These are phyloP conservation scores for Botrytis galanthina DNA, from an alignment of 2,329 filamentous ascomycete species.

Conservation along the genomic window DNA sequence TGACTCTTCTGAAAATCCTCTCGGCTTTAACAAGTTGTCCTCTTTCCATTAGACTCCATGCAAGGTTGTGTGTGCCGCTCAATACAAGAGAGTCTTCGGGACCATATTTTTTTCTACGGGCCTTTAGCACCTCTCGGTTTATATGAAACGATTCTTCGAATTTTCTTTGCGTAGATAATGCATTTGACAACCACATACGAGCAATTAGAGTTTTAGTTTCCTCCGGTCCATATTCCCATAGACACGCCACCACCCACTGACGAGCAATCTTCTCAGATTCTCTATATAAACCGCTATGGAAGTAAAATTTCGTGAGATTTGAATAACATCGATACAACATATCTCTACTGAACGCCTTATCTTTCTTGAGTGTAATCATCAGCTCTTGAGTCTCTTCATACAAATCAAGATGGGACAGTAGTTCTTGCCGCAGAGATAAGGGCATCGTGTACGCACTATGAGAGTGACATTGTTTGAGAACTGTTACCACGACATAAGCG, in stretches of 20 bases:
- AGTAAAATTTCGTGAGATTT: conserved; percentile 4
- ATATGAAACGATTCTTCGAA: background rate
- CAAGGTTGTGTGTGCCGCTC: background rate
- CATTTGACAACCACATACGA: fast-evolving
- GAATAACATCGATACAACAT: background rate
- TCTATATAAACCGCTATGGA: background rate
- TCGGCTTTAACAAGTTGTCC: conserved; percentile 17
- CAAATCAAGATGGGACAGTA: conserved; percentile 21
- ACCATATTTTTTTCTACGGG: background rate
- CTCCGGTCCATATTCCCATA: background rate
- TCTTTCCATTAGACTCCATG: background rate
- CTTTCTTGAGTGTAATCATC: background rate
- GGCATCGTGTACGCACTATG: background rate
- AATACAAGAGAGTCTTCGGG: conserved; percentile 1
- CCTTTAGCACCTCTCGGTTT: background rate
- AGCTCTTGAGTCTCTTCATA: conserved; percentile 18
- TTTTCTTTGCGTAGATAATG: fast-evolving
- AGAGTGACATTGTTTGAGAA: background rate
- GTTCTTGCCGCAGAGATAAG: conserved; percentile 19
- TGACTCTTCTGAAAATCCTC: background rate
- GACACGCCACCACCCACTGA: too few species aligned
- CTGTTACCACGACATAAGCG: conserved; percentile 10
- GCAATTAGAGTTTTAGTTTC: fast-evolving
- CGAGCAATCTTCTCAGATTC: background rate
- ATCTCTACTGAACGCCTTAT: background rate